Base-by-base conservation (phyloP, 768 basidiomycete species). In the Pleurotus ostreatus region DNA sequence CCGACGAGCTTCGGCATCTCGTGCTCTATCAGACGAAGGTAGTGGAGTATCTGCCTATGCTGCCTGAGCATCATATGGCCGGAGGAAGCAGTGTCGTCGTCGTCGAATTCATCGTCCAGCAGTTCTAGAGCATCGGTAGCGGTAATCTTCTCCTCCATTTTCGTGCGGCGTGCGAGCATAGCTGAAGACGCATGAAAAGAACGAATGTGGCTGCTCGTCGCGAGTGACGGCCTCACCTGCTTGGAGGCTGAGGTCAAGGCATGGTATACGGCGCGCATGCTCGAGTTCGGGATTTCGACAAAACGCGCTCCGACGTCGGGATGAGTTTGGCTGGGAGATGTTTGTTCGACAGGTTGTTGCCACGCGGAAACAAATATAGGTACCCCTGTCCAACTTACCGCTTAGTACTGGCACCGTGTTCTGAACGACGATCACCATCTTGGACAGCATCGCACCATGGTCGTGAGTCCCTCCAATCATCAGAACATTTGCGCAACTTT, bases 1-100 rank as follows among this genome's bases (percentile, higher is more conserved):
- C 94, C 87, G 63, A 91, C 85, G 49, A 96, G 82, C 67, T 89
- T 85, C 18, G 89, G 88, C 80, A 92, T 84, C 71, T 96, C 93
- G 61, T 89, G 84, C 67, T 94, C 92, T 57, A 95, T 91, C 59
- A 94, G 78, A 52, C 93, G 81, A 66, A 95, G 73, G 67, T 93
- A 90, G 61, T 90, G 80, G 43, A 94, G 70, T 45, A 82, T 74
- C 65, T 89, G 79, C 30, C 92, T 80, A 61, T 94, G 85, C 64
- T 91, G 82, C 56, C 83, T 79, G 48, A 94, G 70, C 62, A 86
- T 79, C 40, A 87, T 65, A 72, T 95, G 92, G 15, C 86, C 91
- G 20, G 77, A 74, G 23, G 84, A 77, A 12, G 88, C 80, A 37
- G 86, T 76, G 66, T 94, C 92, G 58, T 88, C 80, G 20, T 79